Percentiles rank a stretch among this genome's conserved stretches.
Evolutionary conservation across 2,329 filamentous ascomycete genomes (phyloP).

Genomic region (Aspergillus phoenicis): DNA sequence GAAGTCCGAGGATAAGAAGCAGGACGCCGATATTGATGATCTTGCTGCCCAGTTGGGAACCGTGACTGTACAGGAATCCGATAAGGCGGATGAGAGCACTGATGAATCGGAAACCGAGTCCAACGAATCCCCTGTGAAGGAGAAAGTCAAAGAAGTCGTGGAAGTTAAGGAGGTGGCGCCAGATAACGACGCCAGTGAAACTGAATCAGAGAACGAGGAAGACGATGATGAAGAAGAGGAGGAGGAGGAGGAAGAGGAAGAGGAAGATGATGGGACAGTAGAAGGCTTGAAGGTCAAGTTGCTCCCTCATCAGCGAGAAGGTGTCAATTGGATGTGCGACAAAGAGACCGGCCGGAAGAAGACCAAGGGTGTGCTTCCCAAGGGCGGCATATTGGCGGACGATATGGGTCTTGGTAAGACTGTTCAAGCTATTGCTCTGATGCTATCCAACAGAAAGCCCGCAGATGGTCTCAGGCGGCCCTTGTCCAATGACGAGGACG

Average conservation of each 20-base stretch:
- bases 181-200: conserved; percentile 31
- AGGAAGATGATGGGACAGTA: conserved; percentile 64
- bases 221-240: conserved; percentile 42
- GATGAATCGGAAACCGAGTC: conserved; percentile 46
- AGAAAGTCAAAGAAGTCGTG: conserved; percentile 22
- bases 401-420: conserved; percentile 97
- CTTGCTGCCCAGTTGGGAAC: conserved; percentile 47
- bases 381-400: conserved; percentile 92
- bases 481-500: conserved; percentile 57
- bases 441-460: conserved; percentile 79
- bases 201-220: conserved; percentile 33
- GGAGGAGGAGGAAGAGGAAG: conserved; percentile 45
- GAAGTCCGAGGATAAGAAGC: conserved; percentile 19
- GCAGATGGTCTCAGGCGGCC: conserved; percentile 41
- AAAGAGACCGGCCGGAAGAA: conserved; percentile 87
- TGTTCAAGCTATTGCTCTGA: conserved; percentile 85
- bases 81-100: conserved; percentile 34
- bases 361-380: conserved; percentile 74
- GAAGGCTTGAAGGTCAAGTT: conserved; percentile 85
- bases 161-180: conserved; percentile 42
- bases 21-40: conserved; percentile 44
- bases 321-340: conserved; percentile 91
- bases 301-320: conserved; percentile 90
- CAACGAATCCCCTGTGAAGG: conserved; percentile 47
- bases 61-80: conserved; percentile 42